Evolutionary conservation across 116 monocot species (phyloP).

Genomic region (Cymodocea nodosa): DNA sequence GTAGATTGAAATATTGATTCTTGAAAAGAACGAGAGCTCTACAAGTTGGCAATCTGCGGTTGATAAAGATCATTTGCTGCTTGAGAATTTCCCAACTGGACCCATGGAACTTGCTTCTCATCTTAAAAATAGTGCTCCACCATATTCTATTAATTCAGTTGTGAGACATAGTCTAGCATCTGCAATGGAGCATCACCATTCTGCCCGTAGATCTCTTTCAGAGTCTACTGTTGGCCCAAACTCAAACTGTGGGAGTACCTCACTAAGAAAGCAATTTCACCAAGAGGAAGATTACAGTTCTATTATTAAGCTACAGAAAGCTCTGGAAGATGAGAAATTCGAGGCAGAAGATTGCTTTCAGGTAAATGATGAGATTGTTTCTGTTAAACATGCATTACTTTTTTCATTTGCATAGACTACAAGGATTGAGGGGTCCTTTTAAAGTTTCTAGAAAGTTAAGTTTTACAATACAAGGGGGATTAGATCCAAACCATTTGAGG

Average conservation of each 20-base stretch:
- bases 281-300: constrained; percentile 49
- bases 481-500: too few species aligned
- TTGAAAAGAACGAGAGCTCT: constrained; percentile 52
- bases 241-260: constrained; percentile 26
- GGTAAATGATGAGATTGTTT: constrained; percentile 19
- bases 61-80: constrained; percentile 36
- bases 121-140: constrained; percentile 18
- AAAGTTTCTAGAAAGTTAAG: too few species aligned
- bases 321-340: constrained; percentile 45
- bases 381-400: not conserved
- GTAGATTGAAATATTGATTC: constrained; percentile 76
- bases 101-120: constrained; percentile 38
- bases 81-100: constrained; percentile 26
- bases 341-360: constrained; percentile 26
- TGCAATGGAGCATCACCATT: constrained; percentile 39
- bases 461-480: too few species aligned
- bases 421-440: too few species aligned
- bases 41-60: constrained; percentile 61
- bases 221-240: constrained; percentile 44
- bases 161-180: constrained; percentile 38
- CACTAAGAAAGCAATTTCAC: constrained; percentile 70
- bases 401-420: not conserved
- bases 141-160: constrained; percentile 25
- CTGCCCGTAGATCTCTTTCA: constrained; percentile 78
- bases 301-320: constrained; percentile 35